Percentiles rank a stretch among this genome's conserved stretches.
Evolutionary conservation across 176 grass and related monocot genomes (phyloP).

Genomic region (Luzula sylvatica): DNA sequence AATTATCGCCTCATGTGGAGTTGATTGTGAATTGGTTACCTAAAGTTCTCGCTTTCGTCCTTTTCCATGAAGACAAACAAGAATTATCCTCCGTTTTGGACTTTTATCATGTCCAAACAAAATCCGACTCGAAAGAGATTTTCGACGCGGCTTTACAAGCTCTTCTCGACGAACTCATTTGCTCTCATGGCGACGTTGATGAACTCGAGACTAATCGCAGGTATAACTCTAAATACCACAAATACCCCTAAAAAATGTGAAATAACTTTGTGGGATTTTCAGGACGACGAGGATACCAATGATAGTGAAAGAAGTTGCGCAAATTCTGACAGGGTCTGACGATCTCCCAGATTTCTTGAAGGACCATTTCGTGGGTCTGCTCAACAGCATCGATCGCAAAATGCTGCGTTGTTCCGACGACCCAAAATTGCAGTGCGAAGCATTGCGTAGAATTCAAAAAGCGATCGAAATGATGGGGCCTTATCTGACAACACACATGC

Average conservation of each 20-base stretch:
- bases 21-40: constrained; percentile 59
- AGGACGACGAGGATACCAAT: constrained; percentile 62
- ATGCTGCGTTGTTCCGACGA: constrained; percentile 72
- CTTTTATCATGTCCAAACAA: constrained; percentile 71
- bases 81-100: constrained; percentile 69
- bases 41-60: constrained; percentile 70
- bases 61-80: constrained; percentile 60
- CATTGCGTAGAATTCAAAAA: constrained; percentile 68
- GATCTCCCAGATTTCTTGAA: constrained; percentile 82
- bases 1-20: constrained; percentile 19
- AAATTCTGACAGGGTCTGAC: constrained; percentile 64
- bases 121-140: constrained; percentile 80
- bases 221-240: constrained; percentile 3
- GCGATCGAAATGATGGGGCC: constrained; percentile 96
- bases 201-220: constrained; percentile 50
- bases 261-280: constrained; percentile 21
- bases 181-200: constrained; percentile 72
- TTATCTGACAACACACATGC: constrained; percentile 80
- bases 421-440: constrained; percentile 57
- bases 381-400: constrained; percentile 83
- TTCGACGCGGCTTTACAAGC: constrained; percentile 75
- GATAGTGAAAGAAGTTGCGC: constrained; percentile 67
- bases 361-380: constrained; percentile 94
- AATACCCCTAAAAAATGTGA: too few relatives aligned
- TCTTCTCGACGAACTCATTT: constrained; percentile 89